Conservation (phyloP, 1,284 basidiomycete species). For the Neonothopanus nambi region DNA sequence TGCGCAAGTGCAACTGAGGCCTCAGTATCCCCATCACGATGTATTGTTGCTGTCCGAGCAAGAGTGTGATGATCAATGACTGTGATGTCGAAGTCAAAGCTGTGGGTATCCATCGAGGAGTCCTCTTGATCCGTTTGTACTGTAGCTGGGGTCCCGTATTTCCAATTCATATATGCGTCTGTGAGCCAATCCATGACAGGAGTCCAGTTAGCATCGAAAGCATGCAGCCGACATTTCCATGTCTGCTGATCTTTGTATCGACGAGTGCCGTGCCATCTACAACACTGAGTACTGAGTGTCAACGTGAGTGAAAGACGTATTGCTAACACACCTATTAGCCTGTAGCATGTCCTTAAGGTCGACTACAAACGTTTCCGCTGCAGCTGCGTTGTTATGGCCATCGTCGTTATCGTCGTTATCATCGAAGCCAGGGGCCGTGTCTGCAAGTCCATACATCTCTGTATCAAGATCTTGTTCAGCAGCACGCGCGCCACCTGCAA, state of each 20-base stretch:
- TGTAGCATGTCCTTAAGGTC: not conserved
- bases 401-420: too few species aligned
- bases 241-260: slow-evolving; percentile 1
- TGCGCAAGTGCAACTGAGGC: not conserved
- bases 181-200: not conserved
- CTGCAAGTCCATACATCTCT: too few species aligned
- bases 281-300: not conserved
- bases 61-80: not conserved
- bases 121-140: not conserved
- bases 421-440: too few species aligned
- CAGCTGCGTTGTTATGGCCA: not conserved
- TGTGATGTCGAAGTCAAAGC: not conserved
- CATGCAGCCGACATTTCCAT: not conserved
- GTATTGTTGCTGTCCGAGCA: not conserved
- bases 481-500: too few species aligned
- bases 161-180: slow-evolving; percentile 1
- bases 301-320: too few species aligned
- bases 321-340: too few species aligned
- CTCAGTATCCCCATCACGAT: not conserved
- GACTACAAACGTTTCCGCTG: not conserved
- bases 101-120: too few species aligned
- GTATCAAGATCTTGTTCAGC: too few species aligned
- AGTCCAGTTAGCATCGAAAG: not conserved
- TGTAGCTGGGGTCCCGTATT: not conserved
- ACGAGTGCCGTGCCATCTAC: not conserved